Evolutionary conservation across 495 filamentous ascomycete genomes (phyloP), one percentile per base, ranked within the genome.

Genomic region (Cairneyella variabilis): DNA sequence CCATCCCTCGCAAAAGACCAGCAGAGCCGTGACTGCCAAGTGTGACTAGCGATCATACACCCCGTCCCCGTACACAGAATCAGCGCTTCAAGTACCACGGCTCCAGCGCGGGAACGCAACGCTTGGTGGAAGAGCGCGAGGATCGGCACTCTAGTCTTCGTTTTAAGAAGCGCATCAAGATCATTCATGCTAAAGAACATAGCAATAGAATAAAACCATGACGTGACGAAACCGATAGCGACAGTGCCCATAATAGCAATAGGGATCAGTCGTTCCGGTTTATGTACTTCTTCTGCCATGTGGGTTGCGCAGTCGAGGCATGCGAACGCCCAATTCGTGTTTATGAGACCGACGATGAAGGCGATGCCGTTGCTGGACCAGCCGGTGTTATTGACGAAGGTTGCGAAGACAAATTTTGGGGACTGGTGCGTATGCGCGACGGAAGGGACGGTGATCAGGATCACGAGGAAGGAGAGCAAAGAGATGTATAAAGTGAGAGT

Each of bases 301-400:
- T 85, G 83, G 0, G 78, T 79, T 0, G 77, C 80, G 21, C 71
- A 74, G 62, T 85, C 83, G 14, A 85, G 68, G 57, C 79, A 80
- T 26, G 77, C 73, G 56, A 85, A 84, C 47, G 73, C 71, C 74
- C 76, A 85, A 56, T 83, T 83, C 17, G 77, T 72, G 61, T 82
- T 82, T 56, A 83, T 76, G 18, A 85, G 66, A 11, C 83, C 83
- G 27, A 82, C 74, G 43, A 86, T 83, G 65, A 85, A 84, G n/a
- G 79, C 81, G 48, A 85, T 83, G 11, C 72, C 79, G 45, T 76
- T 72, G 10, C 70, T 66, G 14, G 64, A 56, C 83, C 82, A 86
- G 12, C 83, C 82, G 1, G 82, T 84, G 47, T 76, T 73, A 59
- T 86, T 85, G 63, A 78, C 71, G 59, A 82, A 85, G 48, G 70